phyloP scores from a whole-genome alignment of 257 asterid species.

The Fraxinus pennsylvanica region DNA sequence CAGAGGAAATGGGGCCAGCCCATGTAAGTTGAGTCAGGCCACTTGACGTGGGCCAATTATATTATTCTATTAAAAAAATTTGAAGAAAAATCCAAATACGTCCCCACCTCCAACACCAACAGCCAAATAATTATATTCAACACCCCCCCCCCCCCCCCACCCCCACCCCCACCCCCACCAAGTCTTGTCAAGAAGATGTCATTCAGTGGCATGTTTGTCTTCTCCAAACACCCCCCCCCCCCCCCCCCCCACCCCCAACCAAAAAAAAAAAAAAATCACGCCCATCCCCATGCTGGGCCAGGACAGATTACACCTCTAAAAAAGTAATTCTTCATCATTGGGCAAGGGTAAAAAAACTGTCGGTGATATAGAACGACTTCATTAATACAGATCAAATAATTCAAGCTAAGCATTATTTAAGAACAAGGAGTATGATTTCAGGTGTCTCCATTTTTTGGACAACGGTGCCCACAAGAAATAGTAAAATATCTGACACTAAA shows the following conservation, averaged over 20 bases:
- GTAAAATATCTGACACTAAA: not conserved
- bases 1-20: not conserved
- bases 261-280: not conserved
- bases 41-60: not conserved
- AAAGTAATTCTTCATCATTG: not conserved
- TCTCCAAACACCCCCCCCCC: too few species aligned
- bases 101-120: not conserved
- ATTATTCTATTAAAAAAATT: not conserved
- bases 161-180: too few species aligned
- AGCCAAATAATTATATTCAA: not conserved
- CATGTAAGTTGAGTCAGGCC: not conserved
- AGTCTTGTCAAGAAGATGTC: too few species aligned
- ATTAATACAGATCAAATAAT: not conserved
- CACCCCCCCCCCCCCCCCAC: not conserved
- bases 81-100: not conserved
- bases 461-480: not conserved
- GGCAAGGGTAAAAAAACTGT: not conserved
- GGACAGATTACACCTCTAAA: not conserved
- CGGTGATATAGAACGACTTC: not conserved
- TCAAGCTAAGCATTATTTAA: not conserved
- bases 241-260: too few species aligned
- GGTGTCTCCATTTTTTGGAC: not conserved
- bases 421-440: not conserved
- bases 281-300: not conserved
- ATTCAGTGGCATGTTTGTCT: too few species aligned